A percentile compares a stretch with the other conserved stretches of the same genome.
These are phyloP conservation scores for Glebionis coronaria DNA, from an alignment of 129 eudicot genomes.

Conservation along the genomic window DNA sequence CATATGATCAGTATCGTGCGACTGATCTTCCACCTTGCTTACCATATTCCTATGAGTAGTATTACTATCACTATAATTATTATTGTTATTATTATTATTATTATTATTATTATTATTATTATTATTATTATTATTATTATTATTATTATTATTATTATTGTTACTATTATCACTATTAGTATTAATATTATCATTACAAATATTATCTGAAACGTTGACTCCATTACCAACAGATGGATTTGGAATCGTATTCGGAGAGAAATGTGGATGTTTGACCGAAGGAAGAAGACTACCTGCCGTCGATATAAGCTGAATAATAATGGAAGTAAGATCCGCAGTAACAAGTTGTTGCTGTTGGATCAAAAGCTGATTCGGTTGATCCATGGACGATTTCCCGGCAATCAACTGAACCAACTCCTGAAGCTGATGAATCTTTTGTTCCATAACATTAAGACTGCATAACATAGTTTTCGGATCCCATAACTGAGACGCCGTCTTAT, in stretches of 20 bases:
- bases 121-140: constrained; percentile 5
- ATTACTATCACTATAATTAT: constrained; percentile 5
- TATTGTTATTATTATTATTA: constrained; percentile 5
- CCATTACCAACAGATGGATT: constrained; percentile 26
- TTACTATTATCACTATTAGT: neutral
- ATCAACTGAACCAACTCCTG: constrained; percentile 66
- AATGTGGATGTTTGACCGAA: constrained; percentile 43
- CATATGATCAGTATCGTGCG: constrained; percentile 40
- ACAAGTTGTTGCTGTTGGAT: constrained; percentile 84
- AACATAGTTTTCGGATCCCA: constrained; percentile 90
- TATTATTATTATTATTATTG: constrained; percentile 11
- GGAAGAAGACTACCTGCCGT: constrained; percentile 98
- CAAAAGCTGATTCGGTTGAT: constrained; percentile 46
- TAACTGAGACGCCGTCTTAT: constrained; percentile 31
- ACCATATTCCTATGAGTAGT: constrained; percentile 20
- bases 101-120: neutral
- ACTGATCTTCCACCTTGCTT: constrained; percentile 51
- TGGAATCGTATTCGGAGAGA: constrained; percentile 25
- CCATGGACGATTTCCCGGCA: constrained; percentile 30
- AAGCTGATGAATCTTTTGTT: constrained; percentile 85
- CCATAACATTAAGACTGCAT: constrained; percentile 70
- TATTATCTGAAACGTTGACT: constrained; percentile 7
- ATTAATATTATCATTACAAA: constrained; percentile 1
- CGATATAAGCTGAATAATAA: constrained; percentile 81
- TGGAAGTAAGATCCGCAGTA: constrained; percentile 89